Base-by-base conservation (phyloP, 768 basidiomycete species). In the Pleurotus giganteus region DNA sequence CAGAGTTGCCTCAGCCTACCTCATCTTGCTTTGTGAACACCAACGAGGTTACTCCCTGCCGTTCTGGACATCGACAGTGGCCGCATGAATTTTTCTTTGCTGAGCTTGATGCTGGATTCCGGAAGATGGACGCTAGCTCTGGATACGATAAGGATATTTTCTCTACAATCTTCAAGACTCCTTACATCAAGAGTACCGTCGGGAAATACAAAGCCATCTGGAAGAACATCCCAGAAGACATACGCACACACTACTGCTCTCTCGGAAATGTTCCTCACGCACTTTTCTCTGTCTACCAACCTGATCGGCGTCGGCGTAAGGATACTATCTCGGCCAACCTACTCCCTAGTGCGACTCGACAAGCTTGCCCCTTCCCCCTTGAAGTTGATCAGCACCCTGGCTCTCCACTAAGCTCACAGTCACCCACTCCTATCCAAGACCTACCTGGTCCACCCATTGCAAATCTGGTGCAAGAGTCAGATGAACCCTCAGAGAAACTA, bases 141-240 rank as follows among this genome's bases (percentile, higher is more conserved):
- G 32, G 9, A 19, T 4, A n/a, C 1, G 44, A 46, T 17, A 31
- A 11, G 27, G 7, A 23, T 4, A 34, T 43, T 7, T 57, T 57
- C 26, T 41, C 43, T 2, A 2, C 26, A 5, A 34, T 47, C 21
- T 57, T 57, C 36, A 19, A 21, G 3, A 34, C 43, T n/a, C 0
- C 2, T 0, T 57, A 53, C 21, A 2, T 1, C 8, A 51, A 51
- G 12, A 2, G n/a, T 8, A 57, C 51, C 3, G 39, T 57, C 6
- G 17, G 37, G 4, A 57, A 57, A 23, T 57, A 53, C 32, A 34
- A 34, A 15, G 8, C 32, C 8, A 34, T 34, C 15, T 34, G 32
- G 32, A 34, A 34, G 8, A 34, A 34, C 15, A 34, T 15, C 15
- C 32, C 32, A 8, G 32, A 8, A 34, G 32, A 7, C 15, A 15